Evolutionary conservation across 129 eudicot species (phyloP).

Genomic region (Rutidosis leptorrhynchoides): DNA sequence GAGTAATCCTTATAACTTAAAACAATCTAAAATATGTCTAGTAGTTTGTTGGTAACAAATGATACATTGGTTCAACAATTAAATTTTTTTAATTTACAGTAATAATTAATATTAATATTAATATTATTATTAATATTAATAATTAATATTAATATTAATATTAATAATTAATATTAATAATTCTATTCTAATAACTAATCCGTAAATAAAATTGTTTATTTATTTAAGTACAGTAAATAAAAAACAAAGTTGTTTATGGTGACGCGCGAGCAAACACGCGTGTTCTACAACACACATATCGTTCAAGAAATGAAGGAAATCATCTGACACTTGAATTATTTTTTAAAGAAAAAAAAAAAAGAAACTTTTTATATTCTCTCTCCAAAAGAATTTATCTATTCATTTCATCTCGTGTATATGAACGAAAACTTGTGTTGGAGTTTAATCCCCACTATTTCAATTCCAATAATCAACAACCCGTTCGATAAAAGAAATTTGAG

Average conservation of each 20-base stretch:
- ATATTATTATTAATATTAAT: no score
- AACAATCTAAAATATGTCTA: no score
- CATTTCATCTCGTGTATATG: background rate
- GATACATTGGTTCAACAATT: no score
- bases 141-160: no score
- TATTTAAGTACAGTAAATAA: no score
- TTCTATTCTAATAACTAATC: no score
- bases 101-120: no score
- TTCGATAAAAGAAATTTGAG: background rate
- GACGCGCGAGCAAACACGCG: background rate
- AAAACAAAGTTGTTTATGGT: background rate
- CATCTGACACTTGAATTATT: constrained; percentile 24
- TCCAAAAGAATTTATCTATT: background rate
- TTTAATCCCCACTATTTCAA: background rate
- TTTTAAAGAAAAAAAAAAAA: background rate
- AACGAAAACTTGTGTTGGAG: background rate
- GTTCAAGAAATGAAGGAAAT: constrained; percentile 18
- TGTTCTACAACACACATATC: background rate
- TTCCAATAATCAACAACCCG: background rate
- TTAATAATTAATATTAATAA: no score
- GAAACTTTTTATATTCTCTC: background rate
- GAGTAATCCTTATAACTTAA: no score
- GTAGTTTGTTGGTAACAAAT: no score
- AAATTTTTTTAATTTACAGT: no score
- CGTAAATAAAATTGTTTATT: no score